phyloP scores from a whole-genome alignment of 352 stramenopile species.

The Globisporangium solare region DNA sequence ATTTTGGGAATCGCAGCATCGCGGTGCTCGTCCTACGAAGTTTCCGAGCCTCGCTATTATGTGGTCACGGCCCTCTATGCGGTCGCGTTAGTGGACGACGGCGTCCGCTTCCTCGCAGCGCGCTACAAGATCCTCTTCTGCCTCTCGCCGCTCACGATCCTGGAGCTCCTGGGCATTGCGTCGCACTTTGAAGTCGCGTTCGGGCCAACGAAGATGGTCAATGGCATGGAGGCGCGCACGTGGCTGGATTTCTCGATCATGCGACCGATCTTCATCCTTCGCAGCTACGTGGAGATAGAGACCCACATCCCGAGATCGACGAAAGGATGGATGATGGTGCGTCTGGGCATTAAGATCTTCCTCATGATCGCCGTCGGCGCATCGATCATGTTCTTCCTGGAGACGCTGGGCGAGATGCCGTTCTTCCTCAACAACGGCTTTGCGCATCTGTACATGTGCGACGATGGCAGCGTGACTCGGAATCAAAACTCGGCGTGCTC shows the following conservation, averaged over 20 bases:
- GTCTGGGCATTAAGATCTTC: constrained; percentile 73
- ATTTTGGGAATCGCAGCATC: constrained; percentile 69
- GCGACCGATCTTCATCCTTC: constrained; percentile 73
- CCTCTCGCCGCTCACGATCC: constrained; percentile 65
- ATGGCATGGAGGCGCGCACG: constrained; percentile 52
- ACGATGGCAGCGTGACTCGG: constrained; percentile 50
- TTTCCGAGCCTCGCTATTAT: constrained; percentile 61
- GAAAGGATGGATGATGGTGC: constrained; percentile 80
- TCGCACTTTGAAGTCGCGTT: constrained; percentile 77
- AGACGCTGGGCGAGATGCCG: constrained; percentile 80
- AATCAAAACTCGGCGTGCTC: constrained; percentile 38
- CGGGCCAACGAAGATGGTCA: constrained; percentile 52
- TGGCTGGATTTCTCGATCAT: constrained; percentile 87
- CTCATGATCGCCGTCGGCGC: constrained; percentile 80
- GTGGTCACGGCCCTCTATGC: constrained; percentile 59
- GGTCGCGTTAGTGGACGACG: constrained; percentile 54
- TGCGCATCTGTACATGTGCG: constrained; percentile 75
- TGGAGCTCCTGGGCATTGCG: constrained; percentile 69
- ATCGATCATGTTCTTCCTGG: constrained; percentile 84
- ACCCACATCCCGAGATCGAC: constrained; percentile 60
- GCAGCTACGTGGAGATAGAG: constrained; percentile 84
- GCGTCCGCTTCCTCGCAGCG: constrained; percentile 73
- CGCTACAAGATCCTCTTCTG: constrained; percentile 80
- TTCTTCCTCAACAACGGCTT: constrained; percentile 79
- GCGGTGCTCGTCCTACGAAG: constrained; percentile 71